Base-by-base conservation (phyloP, 805 yeast species). In the Teunomyces cretensis region DNA sequence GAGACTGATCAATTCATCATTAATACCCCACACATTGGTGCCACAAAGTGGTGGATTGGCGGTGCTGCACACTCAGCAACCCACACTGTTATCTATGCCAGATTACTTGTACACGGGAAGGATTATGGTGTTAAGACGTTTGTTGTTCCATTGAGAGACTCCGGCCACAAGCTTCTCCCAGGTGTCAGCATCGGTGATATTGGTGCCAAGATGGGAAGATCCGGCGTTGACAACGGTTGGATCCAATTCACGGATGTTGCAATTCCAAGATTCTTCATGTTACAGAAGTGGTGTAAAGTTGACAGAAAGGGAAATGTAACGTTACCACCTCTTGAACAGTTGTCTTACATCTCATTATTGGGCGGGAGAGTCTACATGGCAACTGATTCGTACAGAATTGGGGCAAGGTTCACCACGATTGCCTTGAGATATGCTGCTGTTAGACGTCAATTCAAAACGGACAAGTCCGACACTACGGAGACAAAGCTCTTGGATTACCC, bases 11-110 rank as follows among this genome's bases (percentile, higher is more conserved):
- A 71, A 54, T 72, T 72, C 48, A 53, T 72, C 45, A 65, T 72
- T 50, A 68, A 69, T 58, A 72, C 77, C 26, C 77, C 77, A 5
- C 76, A 72, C 51, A 65, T 72, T 48, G 76, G 77, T 48, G 77
- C 77, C 38, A 72, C 77, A 49, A 72, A 72, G 55, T 72, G 77
- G 77, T 72, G 77, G 77, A 72, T 72, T 47, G 77, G 77, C 32
- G 76, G 76, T 46, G 77, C 77, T 45, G 77, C 77, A 28, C 77
- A 72, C 50, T 70, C 76, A 9, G 66, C 76, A 24, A 72, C 76
- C 15, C 77, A 72, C 53, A 56, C 67, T 33, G 47, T 68, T 16
- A 60, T 60, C 42, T 72, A 72, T 49, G 76, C 76, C 40, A 63
- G 77, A 48, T 68, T 72, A 46, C 61, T 69, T 45, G 72, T 72